phyloP scores from a whole-genome alignment of 257 asterid genomes.

The Capsicum rhomboideum region DNA sequence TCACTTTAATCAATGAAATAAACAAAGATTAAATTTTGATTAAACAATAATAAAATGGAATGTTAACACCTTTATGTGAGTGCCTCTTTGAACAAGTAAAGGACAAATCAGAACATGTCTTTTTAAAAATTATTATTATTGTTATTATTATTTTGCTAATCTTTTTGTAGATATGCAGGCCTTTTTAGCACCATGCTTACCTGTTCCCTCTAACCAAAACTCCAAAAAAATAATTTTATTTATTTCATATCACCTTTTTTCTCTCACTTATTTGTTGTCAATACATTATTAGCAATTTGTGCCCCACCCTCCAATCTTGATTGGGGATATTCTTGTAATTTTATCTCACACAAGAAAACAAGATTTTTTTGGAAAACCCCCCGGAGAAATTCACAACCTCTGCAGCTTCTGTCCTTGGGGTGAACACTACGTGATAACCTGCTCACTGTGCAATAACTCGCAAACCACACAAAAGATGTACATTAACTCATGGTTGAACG shows the following conservation, averaged over 20 bases:
- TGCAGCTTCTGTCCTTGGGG: no score
- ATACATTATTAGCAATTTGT: neutral
- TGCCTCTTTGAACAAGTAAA: neutral
- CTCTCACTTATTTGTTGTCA: neutral
- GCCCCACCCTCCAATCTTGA: neutral
- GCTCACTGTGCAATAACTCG: no score
- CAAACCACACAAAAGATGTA: no score
- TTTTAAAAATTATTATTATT: no score
- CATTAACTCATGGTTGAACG: no score
- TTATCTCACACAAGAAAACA: neutral
- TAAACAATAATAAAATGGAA: slow-evolving; percentile 3
- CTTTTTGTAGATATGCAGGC: slow-evolving; percentile 19
- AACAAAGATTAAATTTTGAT: neutral
- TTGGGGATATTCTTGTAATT: neutral
- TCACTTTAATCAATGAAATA: neutral
- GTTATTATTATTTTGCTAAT: neutral
- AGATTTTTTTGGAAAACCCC: no score
- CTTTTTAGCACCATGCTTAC: slow-evolving; percentile 20
- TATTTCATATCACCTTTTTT: neutral
- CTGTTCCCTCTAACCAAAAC: slow-evolving; percentile 17
- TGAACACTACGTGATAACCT: no score
- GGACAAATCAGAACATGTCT: neutral
- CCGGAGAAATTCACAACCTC: no score
- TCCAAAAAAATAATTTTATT: neutral
- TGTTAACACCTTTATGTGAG: neutral